Base-by-base conservation (phyloP, 106 monocot species). In the Dendrobium catenatum region DNA sequence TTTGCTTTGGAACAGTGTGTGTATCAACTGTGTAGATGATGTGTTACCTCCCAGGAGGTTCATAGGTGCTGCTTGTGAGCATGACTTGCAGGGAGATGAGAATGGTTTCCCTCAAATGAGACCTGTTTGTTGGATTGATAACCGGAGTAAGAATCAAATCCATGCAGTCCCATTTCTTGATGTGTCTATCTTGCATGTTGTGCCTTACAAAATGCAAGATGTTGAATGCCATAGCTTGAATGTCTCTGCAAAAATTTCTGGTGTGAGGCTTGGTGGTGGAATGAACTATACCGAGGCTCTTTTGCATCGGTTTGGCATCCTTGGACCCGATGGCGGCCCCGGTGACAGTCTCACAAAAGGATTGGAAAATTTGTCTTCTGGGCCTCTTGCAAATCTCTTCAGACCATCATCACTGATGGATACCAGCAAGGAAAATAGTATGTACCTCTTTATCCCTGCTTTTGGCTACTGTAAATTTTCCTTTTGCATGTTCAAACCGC, bases 221-320 rank as follows among this genome's bases (percentile, higher is more conserved):
- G 66, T 80, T 70, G 98, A 91, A 33, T 95, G 87, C 58, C 98
- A 99, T 82, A 99, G 95, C 85, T 84, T 99, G 81, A 93, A 83
- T 84, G 82, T 91, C 17, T 82, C 80, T 9, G 85, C 87, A 61
- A 93, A 89, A 66, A 76, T 99, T 76, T 77, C 86, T 42, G 94
- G 92, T 55, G 89, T 99, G 24, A 90, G 98, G 17, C 95, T 99
- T 84, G 95, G 98, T 80, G 98, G 98, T 42, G 98, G 98, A 76
- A 99, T 99, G 91, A 91, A 85, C 84, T 99, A 99, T 51, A 87
- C 91, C 41, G 98, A 99, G 84, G 84, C 89, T 79, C 79, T 99
- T 81, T 84, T 99, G 55, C 95, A 99, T 91, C 91, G 86, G 54
- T 99, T 99, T 89, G 98, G 91, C 73, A 86, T 99, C 70, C 81